Evolutionary conservation across 805 yeast species (phyloP).

Genomic region (Barnettozyma californica): DNA sequence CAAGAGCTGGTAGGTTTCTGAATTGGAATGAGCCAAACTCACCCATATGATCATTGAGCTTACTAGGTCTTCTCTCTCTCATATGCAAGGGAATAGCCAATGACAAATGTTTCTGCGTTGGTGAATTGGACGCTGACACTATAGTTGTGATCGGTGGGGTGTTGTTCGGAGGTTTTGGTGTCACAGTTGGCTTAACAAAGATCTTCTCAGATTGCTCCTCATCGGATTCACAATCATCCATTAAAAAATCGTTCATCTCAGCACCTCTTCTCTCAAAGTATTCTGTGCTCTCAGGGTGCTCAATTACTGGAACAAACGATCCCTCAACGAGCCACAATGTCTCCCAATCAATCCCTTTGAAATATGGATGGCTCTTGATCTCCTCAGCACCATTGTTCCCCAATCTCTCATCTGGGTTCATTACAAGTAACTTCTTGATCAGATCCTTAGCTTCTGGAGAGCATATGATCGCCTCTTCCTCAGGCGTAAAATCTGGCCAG

Average conservation of each 20-base stretch:
- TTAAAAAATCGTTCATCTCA: conserved; percentile 54
- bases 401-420: conserved; percentile 62
- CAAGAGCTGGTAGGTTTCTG: conserved; percentile 83
- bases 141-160: conserved; percentile 12
- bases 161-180: not conserved
- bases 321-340: conserved; percentile 64
- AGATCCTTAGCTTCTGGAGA: conserved; percentile 70
- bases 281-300: conserved; percentile 82
- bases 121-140: conserved; percentile 28
- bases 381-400: conserved; percentile 80
- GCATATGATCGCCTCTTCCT: conserved; percentile 51
- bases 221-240: conserved; percentile 29
- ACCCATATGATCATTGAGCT: conserved; percentile 54
- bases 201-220: conserved; percentile 20
- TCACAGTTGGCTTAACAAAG: not conserved
- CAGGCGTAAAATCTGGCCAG: conserved; percentile 69
- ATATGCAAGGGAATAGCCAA: conserved; percentile 49
- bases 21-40: conserved; percentile 94
- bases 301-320: conserved; percentile 74
- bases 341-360: conserved; percentile 70
- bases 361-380: conserved; percentile 74
- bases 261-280: conserved; percentile 94
- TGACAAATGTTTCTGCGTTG: conserved; percentile 35
- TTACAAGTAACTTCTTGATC: conserved; percentile 52
- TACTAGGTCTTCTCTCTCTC: conserved; percentile 68